Conservation (phyloP, 2,329 filamentous ascomycete species). For the Colletotrichum salicis region DNA sequence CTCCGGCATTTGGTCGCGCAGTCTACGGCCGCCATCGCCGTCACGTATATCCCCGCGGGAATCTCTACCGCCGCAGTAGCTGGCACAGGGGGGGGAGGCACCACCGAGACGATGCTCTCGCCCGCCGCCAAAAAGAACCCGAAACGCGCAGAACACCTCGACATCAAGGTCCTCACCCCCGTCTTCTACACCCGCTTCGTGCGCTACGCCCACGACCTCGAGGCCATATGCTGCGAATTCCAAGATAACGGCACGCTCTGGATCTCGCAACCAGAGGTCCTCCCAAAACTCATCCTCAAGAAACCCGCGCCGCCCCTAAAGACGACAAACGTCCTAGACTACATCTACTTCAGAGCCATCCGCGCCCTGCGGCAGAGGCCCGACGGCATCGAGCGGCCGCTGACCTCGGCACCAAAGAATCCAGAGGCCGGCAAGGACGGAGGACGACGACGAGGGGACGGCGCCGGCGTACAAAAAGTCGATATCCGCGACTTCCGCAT, state of each 20-base stretch:
- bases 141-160: constrained; percentile 51
- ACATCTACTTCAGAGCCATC: constrained; percentile 55
- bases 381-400: constrained; percentile 51
- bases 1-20: constrained; percentile 60
- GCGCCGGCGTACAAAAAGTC: constrained; percentile 28
- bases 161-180: constrained; percentile 70
- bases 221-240: constrained; percentile 70
- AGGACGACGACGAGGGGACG: constrained; percentile 14
- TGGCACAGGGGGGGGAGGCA: too few species aligned
- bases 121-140: constrained; percentile 37
- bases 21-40: constrained; percentile 53
- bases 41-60: constrained; percentile 67
- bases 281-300: constrained; percentile 58
- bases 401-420: constrained; percentile 49
- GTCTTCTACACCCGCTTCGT: constrained; percentile 75
- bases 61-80: too few species aligned
- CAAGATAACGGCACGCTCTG: constrained; percentile 68
- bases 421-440: background rate
- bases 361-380: constrained; percentile 56
- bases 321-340: constrained; percentile 50
- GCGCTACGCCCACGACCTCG: constrained; percentile 69
- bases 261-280: constrained; percentile 63
- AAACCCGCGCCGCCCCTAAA: constrained; percentile 49
- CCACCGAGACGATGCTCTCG: constrained; percentile 51
- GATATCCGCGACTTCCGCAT: constrained; percentile 61